Evolutionary conservation across 768 basidiomycete genomes (phyloP), one percentile per base, ranked within the genome.

Genomic region (Macrolepiota albuminosa): DNA sequence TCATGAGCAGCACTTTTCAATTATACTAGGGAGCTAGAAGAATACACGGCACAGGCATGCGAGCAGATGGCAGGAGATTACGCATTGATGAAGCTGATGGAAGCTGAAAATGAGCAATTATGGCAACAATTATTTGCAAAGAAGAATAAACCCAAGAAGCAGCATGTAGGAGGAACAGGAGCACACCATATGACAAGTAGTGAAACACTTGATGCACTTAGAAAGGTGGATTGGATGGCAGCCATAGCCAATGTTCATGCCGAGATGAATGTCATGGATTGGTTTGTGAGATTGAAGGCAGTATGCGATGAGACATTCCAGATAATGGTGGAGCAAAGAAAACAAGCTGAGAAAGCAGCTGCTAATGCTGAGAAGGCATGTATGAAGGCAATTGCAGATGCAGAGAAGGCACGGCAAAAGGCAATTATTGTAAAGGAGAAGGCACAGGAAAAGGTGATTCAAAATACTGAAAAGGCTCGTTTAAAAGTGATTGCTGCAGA

Each of bases 41-140:
- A 4, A 14, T 61, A 66, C 36, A 59, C 67, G 4, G 33, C 24
- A 2, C 24, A 33, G 5, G 64, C 67, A 10, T n/a, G 57, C 37
- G 48, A 55, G 9, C 64, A 70, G 45, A 59, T 73, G 31, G 63
- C 64, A 29, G 43, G 26, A 6, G 69, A 69, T 29, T 60, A 66
- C 29, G 67, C 70, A 7, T 61, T 54, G 29, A 70, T 61, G 59
- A 45, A 57, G 43, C 57, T 74, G 6, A 71, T 74, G 68, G 70
- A 71, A 31, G 36, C 45, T 0, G 71, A 74, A 59, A 74, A 73
- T 61, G 67, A 65, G 48, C 29, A 59, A 42, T 49, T 73, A 39
- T 55, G 68, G 1, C 49, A 67, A 54, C 57, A 61, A 24, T 24
- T 68, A 24, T 70, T 65, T 56, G 42, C 46, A 3, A 66, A 66